A percentile compares a stretch with the other conserved stretches of the same genome.
These are phyloP conservation scores for Luvunga scandens DNA, from an alignment of 345 rosid species.

Conservation along the genomic window DNA sequence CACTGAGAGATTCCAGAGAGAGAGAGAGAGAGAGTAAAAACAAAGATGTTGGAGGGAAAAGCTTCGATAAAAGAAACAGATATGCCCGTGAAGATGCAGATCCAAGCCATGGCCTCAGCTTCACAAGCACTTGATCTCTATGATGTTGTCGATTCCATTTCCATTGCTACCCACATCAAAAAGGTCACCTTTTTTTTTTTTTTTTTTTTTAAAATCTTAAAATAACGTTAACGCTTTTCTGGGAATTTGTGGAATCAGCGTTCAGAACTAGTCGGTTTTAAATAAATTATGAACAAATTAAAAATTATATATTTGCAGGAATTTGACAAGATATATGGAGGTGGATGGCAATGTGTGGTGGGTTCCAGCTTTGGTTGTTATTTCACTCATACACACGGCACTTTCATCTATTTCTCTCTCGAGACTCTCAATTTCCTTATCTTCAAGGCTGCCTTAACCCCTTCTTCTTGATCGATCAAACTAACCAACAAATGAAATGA, in stretches of 20 bases:
- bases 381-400: constrained; percentile 45
- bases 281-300: no score
- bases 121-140: constrained; percentile 43
- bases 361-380: constrained; percentile 51
- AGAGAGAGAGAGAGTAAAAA: background rate
- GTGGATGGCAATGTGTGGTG: constrained; percentile 57
- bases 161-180: constrained; percentile 45
- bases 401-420: constrained; percentile 45
- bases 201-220: background rate
- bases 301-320: constrained; percentile 24
- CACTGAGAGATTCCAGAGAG: background rate
- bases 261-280: no score
- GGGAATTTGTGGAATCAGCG: no score
- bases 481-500: no score
- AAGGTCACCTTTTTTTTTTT: constrained; percentile 21
- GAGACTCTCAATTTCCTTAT: constrained; percentile 50
- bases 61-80: constrained; percentile 41
- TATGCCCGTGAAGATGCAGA: constrained; percentile 39
- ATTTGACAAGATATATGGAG: constrained; percentile 40
- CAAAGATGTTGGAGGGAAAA: constrained; percentile 47
- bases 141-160: constrained; percentile 41
- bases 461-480: constrained; percentile 21
- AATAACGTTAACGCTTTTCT: no score
- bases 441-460: constrained; percentile 35
- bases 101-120: constrained; percentile 36